phyloP scores from a whole-genome alignment of 108 stramenopile genomes.

The Skeletonema potamos region DNA sequence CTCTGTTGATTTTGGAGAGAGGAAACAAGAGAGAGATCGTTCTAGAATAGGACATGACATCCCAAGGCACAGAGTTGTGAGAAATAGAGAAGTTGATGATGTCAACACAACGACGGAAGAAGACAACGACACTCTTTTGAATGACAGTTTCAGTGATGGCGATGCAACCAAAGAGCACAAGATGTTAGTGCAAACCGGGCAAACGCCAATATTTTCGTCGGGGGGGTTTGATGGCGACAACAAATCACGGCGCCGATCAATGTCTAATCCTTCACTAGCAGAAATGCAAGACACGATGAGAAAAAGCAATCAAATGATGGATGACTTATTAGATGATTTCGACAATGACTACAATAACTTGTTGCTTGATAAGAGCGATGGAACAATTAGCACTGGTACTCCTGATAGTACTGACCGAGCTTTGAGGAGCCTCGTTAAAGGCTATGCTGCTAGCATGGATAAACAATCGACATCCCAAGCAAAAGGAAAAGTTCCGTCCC shows the following conservation, averaged over 20 bases:
- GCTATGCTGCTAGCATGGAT: background rate
- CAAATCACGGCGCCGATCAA: background rate
- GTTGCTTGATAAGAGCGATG: background rate
- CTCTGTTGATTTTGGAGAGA: background rate
- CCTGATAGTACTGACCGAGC: background rate
- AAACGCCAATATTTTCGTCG: constrained; percentile 5
- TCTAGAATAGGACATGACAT: background rate
- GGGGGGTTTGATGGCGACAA: constrained; percentile 14
- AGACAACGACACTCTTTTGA: constrained; percentile 13
- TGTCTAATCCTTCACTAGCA: background rate
- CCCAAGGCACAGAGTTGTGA: background rate
- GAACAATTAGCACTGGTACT: background rate
- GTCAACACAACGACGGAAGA: background rate
- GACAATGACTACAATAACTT: background rate
- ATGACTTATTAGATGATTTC: background rate
- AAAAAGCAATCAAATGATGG: background rate
- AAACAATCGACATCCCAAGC: background rate
- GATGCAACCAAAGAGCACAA: constrained; percentile 18
- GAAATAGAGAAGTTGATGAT: background rate
- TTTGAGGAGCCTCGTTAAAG: background rate
- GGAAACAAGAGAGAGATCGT: background rate
- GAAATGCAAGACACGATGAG: background rate
- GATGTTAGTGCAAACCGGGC: constrained; percentile 2
- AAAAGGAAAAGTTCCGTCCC: background rate
- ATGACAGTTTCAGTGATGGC: constrained; percentile 11